Conservation (phyloP, 2,329 filamentous ascomycete genomes). For the Pseudogymnoascus sp. region DNA sequence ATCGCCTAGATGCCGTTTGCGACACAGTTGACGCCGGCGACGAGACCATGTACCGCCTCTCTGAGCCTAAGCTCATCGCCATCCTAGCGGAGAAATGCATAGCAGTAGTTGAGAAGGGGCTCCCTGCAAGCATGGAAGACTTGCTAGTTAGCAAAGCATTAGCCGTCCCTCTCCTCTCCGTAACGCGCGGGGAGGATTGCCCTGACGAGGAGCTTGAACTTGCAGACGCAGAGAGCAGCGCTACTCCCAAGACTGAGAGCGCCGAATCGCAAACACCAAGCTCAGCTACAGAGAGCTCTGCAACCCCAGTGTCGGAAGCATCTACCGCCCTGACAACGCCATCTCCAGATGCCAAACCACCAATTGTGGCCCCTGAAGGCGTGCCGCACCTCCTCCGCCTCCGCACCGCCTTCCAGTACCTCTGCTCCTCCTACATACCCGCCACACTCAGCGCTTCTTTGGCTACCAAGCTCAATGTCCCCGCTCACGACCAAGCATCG, state of each 20-base stretch:
- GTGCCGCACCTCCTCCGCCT: constrained; percentile 39
- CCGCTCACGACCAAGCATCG: constrained; percentile 22
- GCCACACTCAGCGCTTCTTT: constrained; percentile 32
- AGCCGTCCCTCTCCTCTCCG: constrained; percentile 65
- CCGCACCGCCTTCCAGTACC: constrained; percentile 42
- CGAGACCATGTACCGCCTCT: constrained; percentile 79
- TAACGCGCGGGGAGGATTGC: constrained; percentile 49
- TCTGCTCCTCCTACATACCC: constrained; percentile 42
- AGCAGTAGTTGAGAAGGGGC: constrained; percentile 53
- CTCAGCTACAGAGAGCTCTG: constrained; percentile 27
- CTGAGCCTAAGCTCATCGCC: constrained; percentile 58
- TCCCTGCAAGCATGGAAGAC: constrained; percentile 79
- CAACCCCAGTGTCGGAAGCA: constrained; percentile 32
- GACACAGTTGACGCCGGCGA: constrained; percentile 80
- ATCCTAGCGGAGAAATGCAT: constrained; percentile 66
- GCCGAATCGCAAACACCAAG: constrained; percentile 25
- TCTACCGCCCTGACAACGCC: constrained; percentile 34
- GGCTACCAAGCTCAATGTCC: constrained; percentile 29
- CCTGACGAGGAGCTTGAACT: constrained; percentile 23
- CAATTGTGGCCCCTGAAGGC: constrained; percentile 28
- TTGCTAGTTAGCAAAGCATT: constrained; percentile 71
- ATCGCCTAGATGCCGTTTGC: constrained; percentile 63
- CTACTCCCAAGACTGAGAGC: constrained; percentile 27
- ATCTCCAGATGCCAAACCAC: constrained; percentile 20
- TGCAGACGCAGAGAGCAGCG: constrained; percentile 24